Evolutionary conservation across 257 asterid species (phyloP).

Genomic region (Sherardia arvensis): DNA sequence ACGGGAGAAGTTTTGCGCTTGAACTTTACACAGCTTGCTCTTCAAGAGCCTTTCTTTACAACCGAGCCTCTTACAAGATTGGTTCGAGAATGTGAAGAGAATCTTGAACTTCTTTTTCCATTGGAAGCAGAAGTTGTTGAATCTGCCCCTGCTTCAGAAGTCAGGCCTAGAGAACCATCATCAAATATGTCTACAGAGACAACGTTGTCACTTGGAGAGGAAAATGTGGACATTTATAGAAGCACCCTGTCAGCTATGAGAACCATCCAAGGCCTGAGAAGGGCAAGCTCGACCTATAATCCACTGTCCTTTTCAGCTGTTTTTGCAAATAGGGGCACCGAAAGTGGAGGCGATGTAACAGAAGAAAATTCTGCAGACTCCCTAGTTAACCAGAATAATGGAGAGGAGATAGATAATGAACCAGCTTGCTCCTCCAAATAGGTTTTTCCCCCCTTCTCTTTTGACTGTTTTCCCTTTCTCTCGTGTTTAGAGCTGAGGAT

Average conservation of each 20-base stretch:
- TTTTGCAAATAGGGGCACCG: conserved; percentile 42
- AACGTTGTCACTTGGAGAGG: conserved; percentile 38
- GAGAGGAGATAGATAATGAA: conserved; percentile 31
- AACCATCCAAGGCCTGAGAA: conserved; percentile 58
- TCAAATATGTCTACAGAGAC: conserved; percentile 25
- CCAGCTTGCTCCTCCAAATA: conserved; percentile 23
- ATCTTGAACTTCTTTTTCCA: conserved; percentile 69
- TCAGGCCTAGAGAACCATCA: conserved; percentile 10
- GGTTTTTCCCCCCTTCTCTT: conserved; percentile 6
- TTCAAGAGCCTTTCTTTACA: conserved; percentile 76
- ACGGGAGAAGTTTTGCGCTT: conserved; percentile 66
- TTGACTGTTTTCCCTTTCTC: conserved; percentile 3
- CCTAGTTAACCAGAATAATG: conserved; percentile 20
- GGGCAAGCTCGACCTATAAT: conserved; percentile 61
- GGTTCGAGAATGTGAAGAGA: conserved; percentile 74
- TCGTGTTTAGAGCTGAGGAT: not conserved
- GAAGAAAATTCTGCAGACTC: conserved; percentile 52
- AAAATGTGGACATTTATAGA: conserved; percentile 45
- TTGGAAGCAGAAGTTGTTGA: conserved; percentile 66
- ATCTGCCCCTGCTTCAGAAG: conserved; percentile 27
- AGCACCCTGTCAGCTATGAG: conserved; percentile 69
- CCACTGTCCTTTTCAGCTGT: conserved; percentile 58
- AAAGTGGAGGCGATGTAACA: conserved; percentile 43
- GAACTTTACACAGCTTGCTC: conserved; percentile 68
- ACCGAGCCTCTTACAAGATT: conserved; percentile 68